Evolutionary conservation across 2,329 filamentous ascomycete species (phyloP), one percentile per base, ranked within the genome.

Genomic region (Colletotrichum siamense): DNA sequence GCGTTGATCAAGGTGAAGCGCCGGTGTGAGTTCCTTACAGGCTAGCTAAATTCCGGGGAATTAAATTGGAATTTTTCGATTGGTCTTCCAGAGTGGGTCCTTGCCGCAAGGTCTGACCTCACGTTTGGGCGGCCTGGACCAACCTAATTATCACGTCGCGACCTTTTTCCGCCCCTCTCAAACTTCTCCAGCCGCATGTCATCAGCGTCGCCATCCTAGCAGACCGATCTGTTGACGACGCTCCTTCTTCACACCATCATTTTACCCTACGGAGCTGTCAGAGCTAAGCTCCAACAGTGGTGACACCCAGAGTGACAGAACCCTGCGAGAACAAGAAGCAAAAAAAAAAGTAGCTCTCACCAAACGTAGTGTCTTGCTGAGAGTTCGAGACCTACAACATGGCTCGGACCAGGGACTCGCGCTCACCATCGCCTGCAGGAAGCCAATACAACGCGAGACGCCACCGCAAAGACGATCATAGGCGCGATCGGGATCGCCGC

Each of bases 351-450:
- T 78, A 78, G 76, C 77, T 77, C 74, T 78, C 74, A 78, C 76
- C 76, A 78, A 76, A 69, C 83, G 68, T 75, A 75, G 73, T 82
- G 81, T 84, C 82, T 83, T 85, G 82, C 84, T 83, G 84, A 86
- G 85, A 84, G 68, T 82, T 82, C 83, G 83, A 85, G 83, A 84
- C 82, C 82, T 71, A 73, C 68, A 84, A 79, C 79, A 92, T 92
- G 91, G 90, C 90, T 91, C 91, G 90, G 87, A 90, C 88, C 87
- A 91, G 89, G 90, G 90, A 91, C 89, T 91, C 91, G 88, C 91
- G 95, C 94, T 96, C 95, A 96, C 95, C 95, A 95, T 95, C 94
- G 93, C 94, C 94, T 93, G 93, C 94, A 96, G 94, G 94, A 92
- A 95, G 94, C 90, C 93, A 94, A 84, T 90, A 91, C 86, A 93